Evolutionary conservation across 192 early-diverging fungal genomes (phyloP).

Genomic region (Dissophora globulifera): DNA sequence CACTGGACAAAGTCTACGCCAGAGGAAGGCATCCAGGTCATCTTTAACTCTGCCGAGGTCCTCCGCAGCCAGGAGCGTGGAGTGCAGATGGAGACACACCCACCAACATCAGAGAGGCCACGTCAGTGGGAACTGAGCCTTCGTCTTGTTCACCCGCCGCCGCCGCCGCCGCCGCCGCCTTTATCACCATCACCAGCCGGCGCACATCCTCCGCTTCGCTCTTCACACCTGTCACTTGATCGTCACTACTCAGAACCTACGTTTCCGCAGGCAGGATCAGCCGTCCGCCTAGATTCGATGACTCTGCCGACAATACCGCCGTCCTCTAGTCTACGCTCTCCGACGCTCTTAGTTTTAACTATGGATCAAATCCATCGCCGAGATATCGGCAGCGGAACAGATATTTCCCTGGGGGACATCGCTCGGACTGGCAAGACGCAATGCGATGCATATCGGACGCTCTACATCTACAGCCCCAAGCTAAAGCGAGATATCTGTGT

Average conservation of each 20-base stretch:
- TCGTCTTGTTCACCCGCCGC: constrained; percentile 1
- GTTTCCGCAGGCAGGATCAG: neutral
- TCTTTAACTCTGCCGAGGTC: constrained; percentile 13
- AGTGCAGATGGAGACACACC: constrained; percentile 11
- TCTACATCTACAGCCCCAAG: constrained; percentile 40
- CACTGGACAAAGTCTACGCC: constrained; percentile 40
- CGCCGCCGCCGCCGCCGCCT: neutral
- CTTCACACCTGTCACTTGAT: neutral
- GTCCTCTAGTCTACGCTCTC: neutral
- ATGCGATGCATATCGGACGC: constrained; percentile 21
- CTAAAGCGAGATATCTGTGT: constrained; percentile 21
- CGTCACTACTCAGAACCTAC: neutral
- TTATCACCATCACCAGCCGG: neutral
- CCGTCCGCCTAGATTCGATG: neutral
- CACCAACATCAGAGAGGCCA: constrained; percentile 18
- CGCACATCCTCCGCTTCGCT: too few relatives aligned
- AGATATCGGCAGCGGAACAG: neutral
- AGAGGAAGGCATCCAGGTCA: constrained; percentile 42
- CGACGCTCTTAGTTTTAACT: constrained; percentile 12
- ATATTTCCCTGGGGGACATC: constrained; percentile 6
- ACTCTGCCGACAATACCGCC: neutral
- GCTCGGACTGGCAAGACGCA: constrained; percentile 2
- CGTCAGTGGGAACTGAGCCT: constrained; percentile 35
- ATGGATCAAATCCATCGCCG: constrained; percentile 8
- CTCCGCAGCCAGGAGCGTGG: neutral